Conservation (phyloP, 495 filamentous ascomycete species). For the Hypoxylon lenormandii region DNA sequence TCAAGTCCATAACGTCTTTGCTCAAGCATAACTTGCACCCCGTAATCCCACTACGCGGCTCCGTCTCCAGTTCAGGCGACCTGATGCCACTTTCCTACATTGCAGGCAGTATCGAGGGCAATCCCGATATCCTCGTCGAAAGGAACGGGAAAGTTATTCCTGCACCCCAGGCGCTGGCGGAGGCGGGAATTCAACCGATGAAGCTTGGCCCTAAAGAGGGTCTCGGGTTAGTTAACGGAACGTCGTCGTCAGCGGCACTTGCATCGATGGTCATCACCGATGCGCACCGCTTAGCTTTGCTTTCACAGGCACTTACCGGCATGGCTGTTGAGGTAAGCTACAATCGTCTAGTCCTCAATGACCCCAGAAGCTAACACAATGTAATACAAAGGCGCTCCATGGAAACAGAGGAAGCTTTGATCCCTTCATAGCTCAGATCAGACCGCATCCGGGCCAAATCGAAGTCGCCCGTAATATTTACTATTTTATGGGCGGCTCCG, state of each 20-base stretch:
- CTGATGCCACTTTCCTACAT: constrained; percentile 72
- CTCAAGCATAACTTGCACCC: constrained; percentile 66
- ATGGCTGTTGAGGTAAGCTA: constrained; percentile 57
- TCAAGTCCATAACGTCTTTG: constrained; percentile 62
- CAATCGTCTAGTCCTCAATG: not conserved
- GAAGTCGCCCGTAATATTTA: constrained; percentile 69
- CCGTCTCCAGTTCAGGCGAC: constrained; percentile 77
- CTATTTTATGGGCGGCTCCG: constrained; percentile 60
- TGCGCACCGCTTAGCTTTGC: constrained; percentile 66
- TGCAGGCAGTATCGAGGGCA: constrained; percentile 69
- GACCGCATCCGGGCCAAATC: constrained; percentile 72
- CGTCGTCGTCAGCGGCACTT: constrained; percentile 66
- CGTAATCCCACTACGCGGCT: constrained; percentile 70
- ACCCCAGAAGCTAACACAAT: not conserved
- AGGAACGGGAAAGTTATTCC: constrained; percentile 51
- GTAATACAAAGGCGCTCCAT: constrained; percentile 53
- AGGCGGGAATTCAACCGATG: constrained; percentile 59
- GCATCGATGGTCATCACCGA: constrained; percentile 68
- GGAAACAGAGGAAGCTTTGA: constrained; percentile 69
- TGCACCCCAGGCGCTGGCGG: constrained; percentile 59
- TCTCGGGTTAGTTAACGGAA: constrained; percentile 74
- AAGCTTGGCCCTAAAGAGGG: constrained; percentile 70
- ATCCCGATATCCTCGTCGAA: constrained; percentile 63
- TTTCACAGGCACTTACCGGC: constrained; percentile 69
- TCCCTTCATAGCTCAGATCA: constrained; percentile 68